Conservation (phyloP, 306 rosid genomes). For the Glycyrrhiza uralensis region DNA sequence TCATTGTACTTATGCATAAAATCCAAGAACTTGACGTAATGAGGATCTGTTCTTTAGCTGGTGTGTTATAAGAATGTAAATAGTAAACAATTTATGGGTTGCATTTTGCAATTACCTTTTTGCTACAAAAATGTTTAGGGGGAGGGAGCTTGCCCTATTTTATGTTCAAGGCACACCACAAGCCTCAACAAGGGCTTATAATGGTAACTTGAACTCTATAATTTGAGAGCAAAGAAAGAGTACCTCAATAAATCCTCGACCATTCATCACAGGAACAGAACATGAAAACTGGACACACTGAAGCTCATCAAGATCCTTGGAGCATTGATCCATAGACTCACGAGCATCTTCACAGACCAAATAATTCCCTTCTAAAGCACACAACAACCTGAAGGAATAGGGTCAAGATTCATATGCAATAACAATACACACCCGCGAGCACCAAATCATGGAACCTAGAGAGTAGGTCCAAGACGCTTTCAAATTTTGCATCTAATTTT, state of each 20-base stretch:
- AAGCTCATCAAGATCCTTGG: conserved; percentile 48
- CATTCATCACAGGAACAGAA: conserved; percentile 61
- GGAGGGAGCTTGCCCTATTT: neutral
- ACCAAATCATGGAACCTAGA: neutral
- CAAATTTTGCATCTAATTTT: neutral
- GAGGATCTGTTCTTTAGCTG: neutral
- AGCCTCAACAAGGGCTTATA: neutral
- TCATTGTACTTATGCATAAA: neutral
- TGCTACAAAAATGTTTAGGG: neutral
- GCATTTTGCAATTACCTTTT: neutral
- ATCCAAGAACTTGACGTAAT: neutral
- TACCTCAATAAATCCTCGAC: conserved; percentile 93
- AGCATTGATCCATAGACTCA: conserved; percentile 42
- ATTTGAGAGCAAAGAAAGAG: conserved; percentile 20
- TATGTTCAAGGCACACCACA: neutral
- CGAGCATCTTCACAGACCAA: conserved; percentile 49
- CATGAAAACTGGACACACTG: conserved; percentile 68
- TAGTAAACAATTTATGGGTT: neutral
- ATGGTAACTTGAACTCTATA: neutral
- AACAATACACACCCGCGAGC: neutral
- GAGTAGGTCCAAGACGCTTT: neutral
- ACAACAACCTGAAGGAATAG: conserved; percentile 57
- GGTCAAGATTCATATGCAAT: neutral
- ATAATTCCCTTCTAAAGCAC: conserved; percentile 84
- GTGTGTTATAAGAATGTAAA: neutral